These are phyloP conservation scores for Phanerochaete sordida DNA, from an alignment of 768 basidiomycete species.

Conservation along the genomic window DNA sequence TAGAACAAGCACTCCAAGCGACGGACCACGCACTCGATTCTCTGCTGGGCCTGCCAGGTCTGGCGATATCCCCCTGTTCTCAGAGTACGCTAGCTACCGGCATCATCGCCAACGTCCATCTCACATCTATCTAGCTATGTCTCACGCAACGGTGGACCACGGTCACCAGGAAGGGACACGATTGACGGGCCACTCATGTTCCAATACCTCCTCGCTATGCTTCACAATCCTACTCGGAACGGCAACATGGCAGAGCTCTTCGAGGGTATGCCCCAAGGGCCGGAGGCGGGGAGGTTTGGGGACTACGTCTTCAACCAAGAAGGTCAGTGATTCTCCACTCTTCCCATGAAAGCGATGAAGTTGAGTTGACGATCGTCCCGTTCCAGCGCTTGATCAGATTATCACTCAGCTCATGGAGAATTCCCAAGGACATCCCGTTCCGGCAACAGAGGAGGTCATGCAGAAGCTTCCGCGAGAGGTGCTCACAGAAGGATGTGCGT, in stretches of 20 bases:
- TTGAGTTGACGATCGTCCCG: background rate
- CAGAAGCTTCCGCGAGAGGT: constrained; percentile 63
- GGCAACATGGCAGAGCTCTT: constrained; percentile 45
- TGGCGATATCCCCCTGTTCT: constrained; percentile 9
- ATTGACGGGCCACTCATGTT: constrained; percentile 66
- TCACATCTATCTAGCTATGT: constrained; percentile 39
- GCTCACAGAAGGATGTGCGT: constrained; percentile 59
- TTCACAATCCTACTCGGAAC: constrained; percentile 39
- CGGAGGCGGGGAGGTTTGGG: constrained; percentile 64
- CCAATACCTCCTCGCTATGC: constrained; percentile 66
- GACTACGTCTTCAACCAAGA: constrained; percentile 94
- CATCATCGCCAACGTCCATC: background rate
- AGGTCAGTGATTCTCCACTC: constrained; percentile 41
- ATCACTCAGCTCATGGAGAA: constrained; percentile 87
- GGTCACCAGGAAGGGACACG: constrained; percentile 15
- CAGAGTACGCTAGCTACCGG: constrained; percentile 10
- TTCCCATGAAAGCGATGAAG: background rate
- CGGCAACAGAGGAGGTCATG: constrained; percentile 81
- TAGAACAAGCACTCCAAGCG: constrained; percentile 13
- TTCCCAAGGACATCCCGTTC: constrained; percentile 70
- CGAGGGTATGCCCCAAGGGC: constrained; percentile 27
- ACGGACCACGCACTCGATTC: constrained; percentile 8
- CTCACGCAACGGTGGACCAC: constrained; percentile 1
- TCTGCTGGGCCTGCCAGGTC: constrained; percentile 3
- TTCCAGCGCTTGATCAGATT: constrained; percentile 69